Percentiles rank a stretch among this genome's conserved stretches.
phyloP scores from a whole-genome alignment of 768 basidiomycete species.

The Russula dissimulans region DNA sequence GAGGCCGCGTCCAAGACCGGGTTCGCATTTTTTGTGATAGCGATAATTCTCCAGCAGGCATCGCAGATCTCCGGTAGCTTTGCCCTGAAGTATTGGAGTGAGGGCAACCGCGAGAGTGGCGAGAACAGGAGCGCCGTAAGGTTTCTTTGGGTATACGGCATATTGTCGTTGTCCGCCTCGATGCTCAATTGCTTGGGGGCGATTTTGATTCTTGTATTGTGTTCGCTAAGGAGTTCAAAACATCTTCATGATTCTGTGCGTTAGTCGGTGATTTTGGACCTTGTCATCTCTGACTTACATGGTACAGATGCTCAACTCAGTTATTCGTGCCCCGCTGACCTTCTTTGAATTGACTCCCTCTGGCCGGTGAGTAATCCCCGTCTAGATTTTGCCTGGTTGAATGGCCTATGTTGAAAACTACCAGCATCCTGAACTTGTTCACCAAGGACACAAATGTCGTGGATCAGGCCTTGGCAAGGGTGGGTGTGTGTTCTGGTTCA shows the following conservation, averaged over 20 bases:
- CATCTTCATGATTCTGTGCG: slow-evolving; percentile 68
- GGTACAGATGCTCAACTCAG: slow-evolving; percentile 63
- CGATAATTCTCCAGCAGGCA: slow-evolving; percentile 47
- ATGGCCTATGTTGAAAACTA: background rate
- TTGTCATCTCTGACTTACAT: background rate
- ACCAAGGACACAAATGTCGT: slow-evolving; percentile 82
- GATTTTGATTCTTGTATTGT: slow-evolving; percentile 67
- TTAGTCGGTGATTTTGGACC: slow-evolving; percentile 5
- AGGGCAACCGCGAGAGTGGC: slow-evolving; percentile 57
- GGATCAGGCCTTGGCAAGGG: slow-evolving; percentile 73
- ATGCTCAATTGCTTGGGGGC: slow-evolving; percentile 46
- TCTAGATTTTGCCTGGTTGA: background rate
- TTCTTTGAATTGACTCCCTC: slow-evolving; percentile 89
- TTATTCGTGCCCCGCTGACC: slow-evolving; percentile 74
- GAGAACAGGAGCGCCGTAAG: slow-evolving; percentile 46
- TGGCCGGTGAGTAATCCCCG: slow-evolving; percentile 46
- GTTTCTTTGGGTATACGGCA: slow-evolving; percentile 57
- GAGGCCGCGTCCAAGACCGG: slow-evolving; percentile 68
- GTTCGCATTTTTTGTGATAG: slow-evolving; percentile 48
- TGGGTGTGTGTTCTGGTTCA: slow-evolving; percentile 16
- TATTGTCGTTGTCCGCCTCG: slow-evolving; percentile 52
- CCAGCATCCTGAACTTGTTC: slow-evolving; percentile 81
- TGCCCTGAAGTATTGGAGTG: slow-evolving; percentile 74
- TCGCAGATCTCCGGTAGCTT: slow-evolving; percentile 50
- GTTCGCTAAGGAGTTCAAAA: slow-evolving; percentile 63